phyloP scores from a whole-genome alignment of 805 yeast genomes.

The Starmera pachycereana region DNA sequence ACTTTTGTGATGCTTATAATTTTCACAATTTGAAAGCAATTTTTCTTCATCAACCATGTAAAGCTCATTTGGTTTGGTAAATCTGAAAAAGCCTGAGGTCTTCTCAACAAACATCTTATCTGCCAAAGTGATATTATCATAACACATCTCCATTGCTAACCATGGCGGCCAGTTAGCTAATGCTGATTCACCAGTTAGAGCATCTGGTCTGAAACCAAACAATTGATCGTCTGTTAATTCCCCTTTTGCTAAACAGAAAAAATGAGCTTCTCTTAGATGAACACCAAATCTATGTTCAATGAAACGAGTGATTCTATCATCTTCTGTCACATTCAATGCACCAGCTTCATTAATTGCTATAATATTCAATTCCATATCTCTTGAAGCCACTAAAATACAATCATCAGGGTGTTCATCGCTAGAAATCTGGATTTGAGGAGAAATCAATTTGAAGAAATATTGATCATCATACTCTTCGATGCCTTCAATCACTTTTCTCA shows the following conservation, averaged over 20 bases:
- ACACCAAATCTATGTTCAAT: conserved; percentile 51
- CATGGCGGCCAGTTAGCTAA: conserved; percentile 50
- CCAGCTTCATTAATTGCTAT: conserved; percentile 33
- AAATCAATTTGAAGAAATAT: conserved; percentile 41
- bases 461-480: conserved; percentile 37
- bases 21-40: background rate
- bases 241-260: conserved; percentile 38
- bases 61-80: conserved; percentile 41
- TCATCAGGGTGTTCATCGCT: conserved; percentile 35
- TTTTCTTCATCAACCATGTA: conserved; percentile 21
- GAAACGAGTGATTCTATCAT: conserved; percentile 25
- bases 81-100: conserved; percentile 39
- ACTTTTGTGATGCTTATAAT: conserved; percentile 19
- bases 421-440: conserved; percentile 53
- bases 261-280: conserved; percentile 43
- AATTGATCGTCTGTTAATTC: conserved; percentile 21
- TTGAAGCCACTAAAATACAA: conserved; percentile 42
- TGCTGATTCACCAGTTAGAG: conserved; percentile 19
- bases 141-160: conserved; percentile 54
- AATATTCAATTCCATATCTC: conserved; percentile 48
- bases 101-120: conserved; percentile 39
- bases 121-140: conserved; percentile 32
- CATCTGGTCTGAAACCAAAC: conserved; percentile 20
- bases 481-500: conserved; percentile 29
- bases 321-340: conserved; percentile 24